Percentiles rank a stretch among this genome's conserved stretches.
These are phyloP conservation scores for Drechslerella coelobrocha DNA, from an alignment of 2,329 filamentous ascomycete species.

Conservation along the genomic window DNA sequence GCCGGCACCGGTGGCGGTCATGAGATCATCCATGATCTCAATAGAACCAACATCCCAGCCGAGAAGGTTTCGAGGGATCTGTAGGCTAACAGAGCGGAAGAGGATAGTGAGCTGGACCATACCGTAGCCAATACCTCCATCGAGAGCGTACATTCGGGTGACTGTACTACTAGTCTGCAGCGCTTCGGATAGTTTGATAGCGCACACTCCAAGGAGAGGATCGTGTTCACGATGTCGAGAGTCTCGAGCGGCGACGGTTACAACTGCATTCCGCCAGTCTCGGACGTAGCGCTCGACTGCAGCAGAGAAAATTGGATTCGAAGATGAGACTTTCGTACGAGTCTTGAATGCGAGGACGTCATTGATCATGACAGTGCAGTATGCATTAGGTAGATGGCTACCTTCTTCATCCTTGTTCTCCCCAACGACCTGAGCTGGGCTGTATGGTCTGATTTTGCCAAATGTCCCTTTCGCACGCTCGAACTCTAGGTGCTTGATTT, in stretches of 20 bases:
- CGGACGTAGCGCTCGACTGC: conserved; percentile 91
- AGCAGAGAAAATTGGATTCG: conserved; percentile 95
- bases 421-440: conserved; percentile 62
- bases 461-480: conserved; percentile 85
- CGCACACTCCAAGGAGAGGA: conserved; percentile 89
- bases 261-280: conserved; percentile 86
- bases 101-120: conserved; percentile 85
- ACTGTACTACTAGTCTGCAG: conserved; percentile 84
- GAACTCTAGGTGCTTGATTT: conserved; percentile 94
- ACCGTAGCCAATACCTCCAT: conserved; percentile 91
- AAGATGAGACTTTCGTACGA: conserved; percentile 90
- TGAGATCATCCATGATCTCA: conserved; percentile 76
- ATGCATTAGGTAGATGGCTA: conserved; percentile 81
- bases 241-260: conserved; percentile 88
- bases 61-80: conserved; percentile 80
- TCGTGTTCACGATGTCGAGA: conserved; percentile 90
- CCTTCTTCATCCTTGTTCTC: conserved; percentile 85
- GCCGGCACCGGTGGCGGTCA: conserved; percentile 70
- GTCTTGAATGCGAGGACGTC: conserved; percentile 82
- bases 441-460: conserved; percentile 64
- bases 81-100: conserved; percentile 87
- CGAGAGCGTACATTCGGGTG: conserved; percentile 93
- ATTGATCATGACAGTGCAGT: conserved; percentile 90
- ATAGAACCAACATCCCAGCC: conserved; percentile 97
- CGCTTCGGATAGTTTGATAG: conserved; percentile 85